A percentile compares a stretch with the other conserved stretches of the same genome.
Conservation (phyloP, 2,329 filamentous ascomycete species). For the Juglanconis sp. region DNA sequence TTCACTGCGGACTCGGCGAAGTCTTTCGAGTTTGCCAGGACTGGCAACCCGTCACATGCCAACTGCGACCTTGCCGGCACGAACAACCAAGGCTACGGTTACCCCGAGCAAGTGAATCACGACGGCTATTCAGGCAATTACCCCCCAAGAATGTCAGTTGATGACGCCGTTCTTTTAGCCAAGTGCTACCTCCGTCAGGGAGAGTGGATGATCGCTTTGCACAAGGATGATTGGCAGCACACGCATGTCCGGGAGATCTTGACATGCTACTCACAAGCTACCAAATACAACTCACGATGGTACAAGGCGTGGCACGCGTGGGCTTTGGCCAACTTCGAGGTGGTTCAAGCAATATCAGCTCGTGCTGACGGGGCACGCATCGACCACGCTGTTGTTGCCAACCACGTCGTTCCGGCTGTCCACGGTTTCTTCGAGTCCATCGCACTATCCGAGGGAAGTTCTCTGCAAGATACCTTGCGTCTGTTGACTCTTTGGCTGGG, state of each 20-base stretch:
- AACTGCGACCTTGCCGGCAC: slow-evolving; percentile 40
- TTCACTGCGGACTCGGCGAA: slow-evolving; percentile 60
- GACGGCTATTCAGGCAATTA: slow-evolving; percentile 46
- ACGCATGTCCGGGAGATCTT: slow-evolving; percentile 85
- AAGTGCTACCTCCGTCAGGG: slow-evolving; percentile 96
- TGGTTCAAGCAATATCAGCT: slow-evolving; percentile 77
- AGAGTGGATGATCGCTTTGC: slow-evolving; percentile 86
- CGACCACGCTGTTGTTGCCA: slow-evolving; percentile 68
- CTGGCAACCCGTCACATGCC: slow-evolving; percentile 46
- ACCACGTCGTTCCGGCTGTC: slow-evolving; percentile 92
- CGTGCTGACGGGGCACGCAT: slow-evolving; percentile 55
- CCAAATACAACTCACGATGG: slow-evolving; percentile 89
- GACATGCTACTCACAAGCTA: slow-evolving; percentile 86
- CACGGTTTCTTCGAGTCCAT: slow-evolving; percentile 98
- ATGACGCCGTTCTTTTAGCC: slow-evolving; percentile 72
- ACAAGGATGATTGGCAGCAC: slow-evolving; percentile 85
- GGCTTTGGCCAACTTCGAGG: slow-evolving; percentile 97
- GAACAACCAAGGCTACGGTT: slow-evolving; percentile 44
- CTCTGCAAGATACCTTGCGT: slow-evolving; percentile 89
- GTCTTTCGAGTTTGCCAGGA: slow-evolving; percentile 51
- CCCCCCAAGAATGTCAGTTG: slow-evolving; percentile 44
- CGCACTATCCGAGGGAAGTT: slow-evolving; percentile 83
- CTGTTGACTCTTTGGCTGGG: slow-evolving; percentile 95
- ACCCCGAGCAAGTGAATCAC: slow-evolving; percentile 44
- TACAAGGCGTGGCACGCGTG: slow-evolving; percentile 99